These are phyloP conservation scores for Entomortierella parvispora DNA, from an alignment of 192 early-diverging fungal species.

Conservation along the genomic window DNA sequence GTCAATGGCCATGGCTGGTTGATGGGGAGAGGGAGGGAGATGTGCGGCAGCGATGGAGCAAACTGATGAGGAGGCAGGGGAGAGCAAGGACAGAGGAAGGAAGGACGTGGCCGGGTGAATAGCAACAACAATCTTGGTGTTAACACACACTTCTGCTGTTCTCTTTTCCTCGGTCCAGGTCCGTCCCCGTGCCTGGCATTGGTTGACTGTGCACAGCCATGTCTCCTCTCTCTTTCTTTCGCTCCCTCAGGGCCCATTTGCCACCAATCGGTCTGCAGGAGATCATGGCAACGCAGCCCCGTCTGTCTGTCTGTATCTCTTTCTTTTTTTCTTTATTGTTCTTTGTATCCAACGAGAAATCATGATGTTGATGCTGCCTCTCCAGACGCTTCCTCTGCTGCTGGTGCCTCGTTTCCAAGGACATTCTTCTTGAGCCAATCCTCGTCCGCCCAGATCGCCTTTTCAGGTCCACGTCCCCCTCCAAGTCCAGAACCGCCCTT, in stretches of 20 bases:
- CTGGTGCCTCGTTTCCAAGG: conserved; percentile 17
- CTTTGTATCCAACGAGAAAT: too few species aligned
- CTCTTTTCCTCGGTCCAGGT: too few species aligned
- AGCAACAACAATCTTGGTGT: too few species aligned
- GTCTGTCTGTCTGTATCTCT: too few species aligned
- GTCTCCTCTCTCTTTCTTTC: too few species aligned
- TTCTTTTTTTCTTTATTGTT: background rate
- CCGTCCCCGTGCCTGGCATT: too few species aligned
- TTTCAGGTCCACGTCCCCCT: conserved; percentile 47
- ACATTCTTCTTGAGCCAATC: conserved; percentile 49
- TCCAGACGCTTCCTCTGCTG: background rate
- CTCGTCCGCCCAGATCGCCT: conserved; percentile 51
- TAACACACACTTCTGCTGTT: too few species aligned
- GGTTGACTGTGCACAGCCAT: too few species aligned
- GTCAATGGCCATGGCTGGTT: background rate
- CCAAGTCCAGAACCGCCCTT: conserved; percentile 56
- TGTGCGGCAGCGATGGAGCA: background rate
- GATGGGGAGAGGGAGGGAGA: background rate
- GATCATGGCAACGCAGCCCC: too few species aligned
- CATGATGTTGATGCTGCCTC: background rate
- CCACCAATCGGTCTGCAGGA: too few species aligned
- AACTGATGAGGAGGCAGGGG: too few species aligned
- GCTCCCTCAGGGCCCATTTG: too few species aligned
- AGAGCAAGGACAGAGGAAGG: background rate
- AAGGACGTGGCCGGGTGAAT: background rate